These are phyloP conservation scores for Dipodascus albidus DNA, from an alignment of 805 yeast genomes.

Conservation along the genomic window DNA sequence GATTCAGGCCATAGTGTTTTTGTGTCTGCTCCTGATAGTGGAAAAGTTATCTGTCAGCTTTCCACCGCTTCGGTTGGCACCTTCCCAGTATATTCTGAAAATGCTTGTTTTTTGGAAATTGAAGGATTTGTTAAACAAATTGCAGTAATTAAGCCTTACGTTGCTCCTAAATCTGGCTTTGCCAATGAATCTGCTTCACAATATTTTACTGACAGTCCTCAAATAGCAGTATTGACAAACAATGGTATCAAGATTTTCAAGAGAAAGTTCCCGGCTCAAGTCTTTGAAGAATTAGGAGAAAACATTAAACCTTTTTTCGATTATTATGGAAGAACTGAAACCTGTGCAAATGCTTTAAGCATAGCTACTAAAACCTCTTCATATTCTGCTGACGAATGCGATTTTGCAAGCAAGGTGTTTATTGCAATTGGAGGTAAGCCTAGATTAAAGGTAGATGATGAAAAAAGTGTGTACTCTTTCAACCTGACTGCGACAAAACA, in stretches of 20 bases:
- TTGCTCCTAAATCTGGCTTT: constrained; percentile 64
- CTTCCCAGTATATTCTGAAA: constrained; percentile 45
- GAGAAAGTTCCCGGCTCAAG: constrained; percentile 68
- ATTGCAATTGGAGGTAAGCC: constrained; percentile 28
- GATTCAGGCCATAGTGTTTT: constrained; percentile 38
- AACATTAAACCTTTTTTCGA: constrained; percentile 58
- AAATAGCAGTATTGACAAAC: constrained; percentile 73
- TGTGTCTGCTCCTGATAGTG: constrained; percentile 76
- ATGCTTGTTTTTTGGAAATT: constrained; percentile 60
- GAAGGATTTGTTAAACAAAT: constrained; percentile 60
- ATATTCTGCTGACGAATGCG: constrained; percentile 24
- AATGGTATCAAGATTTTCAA: constrained; percentile 67
- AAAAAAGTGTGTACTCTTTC: constrained; percentile 7
- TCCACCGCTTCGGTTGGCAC: constrained; percentile 29
- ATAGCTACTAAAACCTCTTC: constrained; percentile 48
- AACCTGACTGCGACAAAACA: not conserved
- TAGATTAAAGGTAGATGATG: constrained; percentile 21
- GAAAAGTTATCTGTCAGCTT: constrained; percentile 57
- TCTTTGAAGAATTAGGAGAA: constrained; percentile 56
- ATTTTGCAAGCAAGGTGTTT: constrained; percentile 23
- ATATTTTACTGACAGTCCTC: constrained; percentile 52
- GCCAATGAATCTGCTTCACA: constrained; percentile 83
- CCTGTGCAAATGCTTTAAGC: constrained; percentile 79
- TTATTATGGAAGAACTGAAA: constrained; percentile 79
- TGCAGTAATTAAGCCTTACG: constrained; percentile 55